Evolutionary conservation across 352 stramenopile species (phyloP).

Genomic region (Blastocystis hominis): DNA sequence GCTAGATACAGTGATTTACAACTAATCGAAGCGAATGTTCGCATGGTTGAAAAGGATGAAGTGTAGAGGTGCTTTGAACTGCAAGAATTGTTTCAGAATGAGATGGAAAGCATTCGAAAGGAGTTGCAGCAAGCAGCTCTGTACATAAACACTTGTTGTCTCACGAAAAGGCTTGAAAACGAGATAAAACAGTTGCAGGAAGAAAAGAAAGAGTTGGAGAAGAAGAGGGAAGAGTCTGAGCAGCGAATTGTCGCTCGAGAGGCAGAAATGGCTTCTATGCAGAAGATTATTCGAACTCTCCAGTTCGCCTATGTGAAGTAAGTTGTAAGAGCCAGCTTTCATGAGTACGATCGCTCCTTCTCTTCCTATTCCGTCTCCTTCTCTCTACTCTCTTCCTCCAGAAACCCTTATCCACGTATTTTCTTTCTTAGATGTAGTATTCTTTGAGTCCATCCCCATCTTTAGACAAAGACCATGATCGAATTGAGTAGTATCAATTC

Average conservation of each 20-base stretch:
- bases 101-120: neutral
- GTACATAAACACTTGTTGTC: neutral
- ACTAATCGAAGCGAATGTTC: conserved; percentile 13
- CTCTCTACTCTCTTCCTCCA: neutral
- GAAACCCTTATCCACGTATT: neutral
- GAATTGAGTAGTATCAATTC: neutral
- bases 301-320: conserved; percentile 38
- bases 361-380: neutral
- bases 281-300: neutral
- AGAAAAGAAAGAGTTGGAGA: neutral
- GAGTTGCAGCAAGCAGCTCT: neutral
- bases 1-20: conserved; percentile 25
- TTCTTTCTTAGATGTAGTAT: neutral
- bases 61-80: conserved; percentile 13
- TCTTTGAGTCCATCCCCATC: neutral
- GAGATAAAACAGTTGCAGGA: neutral
- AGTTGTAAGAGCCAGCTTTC: neutral
- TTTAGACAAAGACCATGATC: neutral
- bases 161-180: neutral
- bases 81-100: conserved; percentile 18
- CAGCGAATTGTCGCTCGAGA: neutral
- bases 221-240: neutral
- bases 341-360: conserved; percentile 8
- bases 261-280: neutral
- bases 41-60: neutral